phyloP scores from a whole-genome alignment of 306 rosid species.

The Quercus glauca region DNA sequence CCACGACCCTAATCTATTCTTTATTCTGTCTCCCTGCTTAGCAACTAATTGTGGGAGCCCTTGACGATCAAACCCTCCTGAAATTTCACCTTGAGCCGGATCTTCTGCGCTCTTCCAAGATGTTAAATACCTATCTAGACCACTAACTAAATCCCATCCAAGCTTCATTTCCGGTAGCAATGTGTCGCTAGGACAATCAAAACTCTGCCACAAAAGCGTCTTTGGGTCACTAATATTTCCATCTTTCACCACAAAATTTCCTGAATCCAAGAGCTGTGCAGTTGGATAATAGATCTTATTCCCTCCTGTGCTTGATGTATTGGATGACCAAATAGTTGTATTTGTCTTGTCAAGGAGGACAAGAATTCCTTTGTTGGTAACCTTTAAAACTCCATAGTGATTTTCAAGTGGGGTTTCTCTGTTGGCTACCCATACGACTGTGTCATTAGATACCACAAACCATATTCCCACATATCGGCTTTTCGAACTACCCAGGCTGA shows the following conservation, averaged over 20 bases:
- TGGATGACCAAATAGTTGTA: too few species aligned
- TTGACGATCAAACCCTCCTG: too few species aligned
- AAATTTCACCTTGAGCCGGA: too few species aligned
- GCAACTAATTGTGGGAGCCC: too few species aligned
- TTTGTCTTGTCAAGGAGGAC: too few species aligned
- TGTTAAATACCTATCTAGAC: too few species aligned
- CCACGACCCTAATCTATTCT: slow-evolving; percentile 18
- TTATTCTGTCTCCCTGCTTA: too few species aligned
- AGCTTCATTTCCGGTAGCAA: slow-evolving; percentile 17
- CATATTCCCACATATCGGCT: slow-evolving; percentile 25
- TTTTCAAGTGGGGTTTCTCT: background rate
- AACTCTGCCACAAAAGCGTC: slow-evolving; percentile 5
- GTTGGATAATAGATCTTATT: background rate
- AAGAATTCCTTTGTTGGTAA: background rate
- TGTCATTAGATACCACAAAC: slow-evolving; percentile 1
- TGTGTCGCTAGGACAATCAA: slow-evolving; percentile 31
- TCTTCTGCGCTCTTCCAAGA: too few species aligned
- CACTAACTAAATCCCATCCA: too few species aligned
- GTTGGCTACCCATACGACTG: slow-evolving; percentile 29
- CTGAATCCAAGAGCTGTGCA: slow-evolving; percentile 31
- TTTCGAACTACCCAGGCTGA: background rate
- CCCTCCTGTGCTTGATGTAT: background rate
- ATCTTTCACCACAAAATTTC: slow-evolving; percentile 36
- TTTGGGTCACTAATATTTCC: slow-evolving; percentile 1
- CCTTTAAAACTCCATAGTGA: background rate